Base-by-base conservation (phyloP, 306 rosid species). In the Casuarina cunninghamiana region DNA sequence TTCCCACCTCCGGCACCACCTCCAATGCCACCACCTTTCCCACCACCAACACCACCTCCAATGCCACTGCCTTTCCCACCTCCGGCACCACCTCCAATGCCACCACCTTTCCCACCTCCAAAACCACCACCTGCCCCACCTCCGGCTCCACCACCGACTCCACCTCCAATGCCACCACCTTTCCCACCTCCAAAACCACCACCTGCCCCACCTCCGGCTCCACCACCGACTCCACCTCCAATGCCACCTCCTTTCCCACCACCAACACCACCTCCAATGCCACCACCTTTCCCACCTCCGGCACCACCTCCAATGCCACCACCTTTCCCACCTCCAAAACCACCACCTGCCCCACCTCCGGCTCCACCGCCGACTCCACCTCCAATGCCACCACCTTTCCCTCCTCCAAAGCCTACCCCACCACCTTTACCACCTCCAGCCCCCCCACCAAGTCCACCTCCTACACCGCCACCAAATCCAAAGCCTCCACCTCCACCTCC, bases 261-360 rank as follows among this genome's bases (percentile, higher is more conserved):
- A 0, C 78, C 79, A 9, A 12, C 42, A 2, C 80, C 80, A 0
- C 4, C 90, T 12, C 90, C 90, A 0, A 79, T 88, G 11, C 90
- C 86, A 0, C 72, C 84, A 8, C 87, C 89, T 17, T 5, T 15
- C 6, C 88, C 88, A 15, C 32, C 42, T 10, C 68, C 75, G 3
- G 10, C 11, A 1, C 74, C 74, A 8, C 74, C 80, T 1, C 71
- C 71, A 5, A 61, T 69, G 9, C 61, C 39, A 5, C 82, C 85
- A 0, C 74, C 80, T 19, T 53, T 71, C 0, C 83, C 74, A 9
- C 60, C 66, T 50, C 74, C 51, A 0, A 80, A n/a, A 6, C 8
- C 78, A 55, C 79, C 72, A 3, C 55, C 54, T 0, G 38, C 77
- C 2, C 71, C 68, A 17, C 44, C 65, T 21, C 83, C 80, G 4